Base-by-base conservation (phyloP, 257 asterid genomes). In the Ballota nigra region DNA sequence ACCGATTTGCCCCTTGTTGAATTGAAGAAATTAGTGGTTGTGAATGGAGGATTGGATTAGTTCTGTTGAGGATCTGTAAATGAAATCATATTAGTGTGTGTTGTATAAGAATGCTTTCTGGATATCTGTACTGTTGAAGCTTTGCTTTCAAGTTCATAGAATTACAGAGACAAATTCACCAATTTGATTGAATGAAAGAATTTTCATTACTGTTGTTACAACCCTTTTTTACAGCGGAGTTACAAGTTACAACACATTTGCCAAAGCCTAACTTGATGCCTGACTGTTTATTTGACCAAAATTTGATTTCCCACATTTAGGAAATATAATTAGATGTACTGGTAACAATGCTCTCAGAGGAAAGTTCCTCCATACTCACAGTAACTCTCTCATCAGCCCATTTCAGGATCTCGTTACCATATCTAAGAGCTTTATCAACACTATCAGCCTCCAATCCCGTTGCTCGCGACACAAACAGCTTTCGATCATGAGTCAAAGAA, bases 1-100 rank as follows among this genome's bases (percentile, higher is more conserved):
- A 91, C 80, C 91, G 95, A 2, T 89, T 89, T 61, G 89, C 92
- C n/a, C 91, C 95, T 1, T 81, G 84, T 33, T 91, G 82, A 83
- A 41, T 55, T 33, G 28, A 47, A 66, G 36, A 53, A 26, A 33
- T n/a, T n/a, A 12, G 15, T 13, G 33, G 55, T 16, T n/a, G 12
- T 40, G 8, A 29, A 70, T 18, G 47, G 72, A 36, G 15, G 28
- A 29, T 62, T 31, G 15, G 28, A 29, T 62, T 31, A 66, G 55
- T 23, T 55, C 53, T 55, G 45, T 8, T 31, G 19, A 64, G 63
- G 16, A 58, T 58, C 43, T 43, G 18, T 29, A 29, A 22, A 36
- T 49, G 63, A 40, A 40, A 57, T 22, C 66, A 13, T 33, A 55
- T 23, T 0, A 9, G 28, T 53, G 57, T 43, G 34, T 70, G 51